phyloP scores from a whole-genome alignment of 257 asterid species.

The Solanum tarapatanum region DNA sequence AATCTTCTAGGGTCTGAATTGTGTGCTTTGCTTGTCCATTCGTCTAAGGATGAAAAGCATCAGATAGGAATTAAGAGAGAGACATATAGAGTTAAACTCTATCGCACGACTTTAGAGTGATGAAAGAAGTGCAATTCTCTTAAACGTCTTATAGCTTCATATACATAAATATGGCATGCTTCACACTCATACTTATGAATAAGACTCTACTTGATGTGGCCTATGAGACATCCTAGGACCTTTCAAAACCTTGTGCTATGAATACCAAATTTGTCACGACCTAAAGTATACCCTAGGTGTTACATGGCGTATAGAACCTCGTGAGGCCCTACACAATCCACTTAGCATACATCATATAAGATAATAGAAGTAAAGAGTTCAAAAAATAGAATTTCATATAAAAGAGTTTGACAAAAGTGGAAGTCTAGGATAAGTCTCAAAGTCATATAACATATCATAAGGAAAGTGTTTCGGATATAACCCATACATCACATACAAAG shows the following conservation, averaged over 20 bases:
- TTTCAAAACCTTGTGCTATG: not conserved
- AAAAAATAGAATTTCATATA: not conserved
- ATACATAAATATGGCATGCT: not conserved
- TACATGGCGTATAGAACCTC: not conserved
- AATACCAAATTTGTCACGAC: not conserved
- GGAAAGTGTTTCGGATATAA: not conserved
- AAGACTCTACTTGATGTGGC: not conserved
- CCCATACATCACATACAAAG: not conserved
- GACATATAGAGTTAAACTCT: not conserved
- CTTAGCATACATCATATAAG: not conserved
- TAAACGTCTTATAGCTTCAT: not conserved
- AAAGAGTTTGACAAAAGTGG: not conserved
- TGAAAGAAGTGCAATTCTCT: not conserved
- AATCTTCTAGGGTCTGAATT: not conserved
- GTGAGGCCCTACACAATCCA: not conserved
- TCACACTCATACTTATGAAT: not conserved
- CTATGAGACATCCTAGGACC: not conserved
- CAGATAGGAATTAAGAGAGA: not conserved
- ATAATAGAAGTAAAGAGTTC: not conserved
- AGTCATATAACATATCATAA: not conserved
- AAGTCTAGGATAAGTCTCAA: not conserved
- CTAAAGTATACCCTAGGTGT: not conserved
- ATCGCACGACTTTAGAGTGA: not conserved
- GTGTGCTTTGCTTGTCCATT: not conserved
- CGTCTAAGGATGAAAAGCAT: not conserved